phyloP scores from a whole-genome alignment of 495 filamentous ascomycete genomes.

The Trichoderma virens region DNA sequence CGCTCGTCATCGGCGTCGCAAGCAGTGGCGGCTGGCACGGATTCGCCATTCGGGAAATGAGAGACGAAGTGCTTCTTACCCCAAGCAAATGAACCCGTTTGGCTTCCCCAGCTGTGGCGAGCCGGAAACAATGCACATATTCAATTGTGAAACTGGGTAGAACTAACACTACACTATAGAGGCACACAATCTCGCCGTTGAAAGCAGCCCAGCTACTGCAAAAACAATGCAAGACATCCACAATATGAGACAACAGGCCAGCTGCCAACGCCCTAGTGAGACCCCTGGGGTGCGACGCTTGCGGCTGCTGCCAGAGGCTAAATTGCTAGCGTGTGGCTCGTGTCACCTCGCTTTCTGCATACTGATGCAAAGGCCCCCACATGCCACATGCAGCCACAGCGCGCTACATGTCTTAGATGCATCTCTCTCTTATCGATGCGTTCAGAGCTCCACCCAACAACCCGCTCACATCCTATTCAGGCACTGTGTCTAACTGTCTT shows the following conservation, averaged over 20 bases:
- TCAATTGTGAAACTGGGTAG: too few species aligned
- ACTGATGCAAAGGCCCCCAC: not conserved
- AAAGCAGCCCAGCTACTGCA: too few species aligned
- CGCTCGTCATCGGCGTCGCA: not conserved
- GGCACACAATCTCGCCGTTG: too few species aligned
- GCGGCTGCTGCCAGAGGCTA: slow-evolving; percentile 5
- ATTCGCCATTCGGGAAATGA: not conserved
- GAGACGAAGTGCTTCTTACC: not conserved
- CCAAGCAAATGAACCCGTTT: not conserved
- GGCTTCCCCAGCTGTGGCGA: not conserved
- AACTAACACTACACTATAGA: too few species aligned
- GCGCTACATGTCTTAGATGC: not conserved
- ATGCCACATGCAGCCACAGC: not conserved
- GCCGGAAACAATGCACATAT: too few species aligned
- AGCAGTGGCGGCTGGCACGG: not conserved
- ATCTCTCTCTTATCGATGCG: slow-evolving; percentile 2
- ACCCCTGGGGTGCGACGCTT: not conserved
- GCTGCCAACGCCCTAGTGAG: not conserved
- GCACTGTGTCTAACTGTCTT: not conserved
- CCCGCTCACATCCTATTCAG: not conserved
- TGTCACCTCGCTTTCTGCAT: not conserved
- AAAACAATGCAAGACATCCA: too few species aligned
- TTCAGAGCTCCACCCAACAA: not conserved
- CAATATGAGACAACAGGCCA: too few species aligned
- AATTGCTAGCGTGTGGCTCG: not conserved